These are phyloP conservation scores for Xerocomellus dryophilus DNA, from an alignment of 768 basidiomycete species.

Conservation along the genomic window DNA sequence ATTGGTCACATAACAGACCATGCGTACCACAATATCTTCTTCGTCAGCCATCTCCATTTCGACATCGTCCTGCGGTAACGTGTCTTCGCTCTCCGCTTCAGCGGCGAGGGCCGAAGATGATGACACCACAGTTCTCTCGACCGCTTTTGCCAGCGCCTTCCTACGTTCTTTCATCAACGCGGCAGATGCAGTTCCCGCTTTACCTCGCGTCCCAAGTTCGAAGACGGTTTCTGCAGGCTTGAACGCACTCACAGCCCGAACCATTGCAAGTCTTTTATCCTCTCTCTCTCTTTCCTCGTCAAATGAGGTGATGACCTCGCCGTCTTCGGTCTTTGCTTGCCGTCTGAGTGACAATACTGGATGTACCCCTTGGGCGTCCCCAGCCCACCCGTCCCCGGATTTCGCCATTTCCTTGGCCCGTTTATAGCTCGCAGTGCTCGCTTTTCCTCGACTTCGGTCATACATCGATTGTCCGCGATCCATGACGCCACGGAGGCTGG, in stretches of 20 bases:
- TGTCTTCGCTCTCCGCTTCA: conserved; percentile 35
- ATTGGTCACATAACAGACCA: conserved; percentile 1
- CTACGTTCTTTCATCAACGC: conserved; percentile 86
- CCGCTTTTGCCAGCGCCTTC: conserved; percentile 69
- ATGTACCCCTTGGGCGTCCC: conserved; percentile 59
- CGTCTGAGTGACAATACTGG: conserved; percentile 53
- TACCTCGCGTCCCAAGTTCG: conserved; percentile 78
- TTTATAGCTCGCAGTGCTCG: conserved; percentile 78
- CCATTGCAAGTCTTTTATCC: conserved; percentile 58
- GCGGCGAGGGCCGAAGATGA: conserved; percentile 32
- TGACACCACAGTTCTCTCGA: conserved; percentile 41
- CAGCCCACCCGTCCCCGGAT: conserved; percentile 63
- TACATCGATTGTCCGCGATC: conserved; percentile 89
- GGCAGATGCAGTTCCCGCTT: conserved; percentile 52
- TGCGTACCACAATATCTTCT: conserved; percentile 63
- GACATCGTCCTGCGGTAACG: conserved; percentile 23
- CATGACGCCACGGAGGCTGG: conserved; percentile 76
- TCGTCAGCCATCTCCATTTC: conserved; percentile 75
- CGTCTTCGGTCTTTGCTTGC: conserved; percentile 36
- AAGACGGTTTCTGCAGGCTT: conserved; percentile 87
- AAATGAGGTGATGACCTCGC: conserved; percentile 7
- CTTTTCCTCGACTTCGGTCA: conserved; percentile 89
- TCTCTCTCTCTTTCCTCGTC: conserved; percentile 37
- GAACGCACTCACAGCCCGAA: conserved; percentile 79
- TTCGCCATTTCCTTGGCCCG: conserved; percentile 87